Percentiles rank a stretch among this genome's conserved stretches.
phyloP scores from a whole-genome alignment of 768 basidiomycete genomes.

The Pleurotus salmoneostramineus region DNA sequence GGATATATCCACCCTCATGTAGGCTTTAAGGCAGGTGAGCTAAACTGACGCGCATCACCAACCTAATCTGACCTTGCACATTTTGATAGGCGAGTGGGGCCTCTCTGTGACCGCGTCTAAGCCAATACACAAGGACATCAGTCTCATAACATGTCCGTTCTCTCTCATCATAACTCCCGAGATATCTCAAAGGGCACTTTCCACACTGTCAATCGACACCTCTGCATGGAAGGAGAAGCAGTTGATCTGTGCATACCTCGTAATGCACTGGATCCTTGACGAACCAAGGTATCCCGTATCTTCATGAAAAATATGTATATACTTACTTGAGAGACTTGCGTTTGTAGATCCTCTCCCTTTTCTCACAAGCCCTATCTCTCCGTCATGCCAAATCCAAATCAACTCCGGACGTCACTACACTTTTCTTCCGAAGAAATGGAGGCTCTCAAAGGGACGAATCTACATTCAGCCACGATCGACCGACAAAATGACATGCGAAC shows the following conservation, averaged over 20 bases:
- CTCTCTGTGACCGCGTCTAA: slow-evolving; percentile 45
- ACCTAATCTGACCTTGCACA: slow-evolving; percentile 1
- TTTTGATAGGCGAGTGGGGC: slow-evolving; percentile 35
- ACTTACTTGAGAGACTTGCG: neutral
- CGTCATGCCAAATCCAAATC: slow-evolving; percentile 53
- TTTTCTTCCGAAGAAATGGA: slow-evolving; percentile 63
- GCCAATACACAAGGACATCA: slow-evolving; percentile 44
- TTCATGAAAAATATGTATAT: neutral
- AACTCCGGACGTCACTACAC: slow-evolving; percentile 70
- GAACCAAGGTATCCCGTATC: slow-evolving; percentile 26
- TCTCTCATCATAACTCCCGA: slow-evolving; percentile 58
- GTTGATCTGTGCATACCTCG: slow-evolving; percentile 63
- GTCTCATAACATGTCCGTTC: slow-evolving; percentile 67
- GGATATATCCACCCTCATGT: slow-evolving; percentile 48
- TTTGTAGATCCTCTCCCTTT: slow-evolving; percentile 1
- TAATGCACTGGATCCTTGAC: slow-evolving; percentile 55
- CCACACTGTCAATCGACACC: slow-evolving; percentile 19
- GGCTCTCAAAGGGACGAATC: slow-evolving; percentile 72
- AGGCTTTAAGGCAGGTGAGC: slow-evolving; percentile 43
- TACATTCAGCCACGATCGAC: slow-evolving; percentile 74
- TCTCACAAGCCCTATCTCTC: slow-evolving; percentile 63
- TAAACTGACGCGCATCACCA: neutral
- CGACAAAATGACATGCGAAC: slow-evolving; percentile 54
- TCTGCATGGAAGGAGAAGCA: slow-evolving; percentile 59
- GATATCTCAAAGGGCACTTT: slow-evolving; percentile 38